Evolutionary conservation across 139 green algal genomes (phyloP), one percentile per base, ranked within the genome.

Genomic region (Bryopsis sp.): DNA sequence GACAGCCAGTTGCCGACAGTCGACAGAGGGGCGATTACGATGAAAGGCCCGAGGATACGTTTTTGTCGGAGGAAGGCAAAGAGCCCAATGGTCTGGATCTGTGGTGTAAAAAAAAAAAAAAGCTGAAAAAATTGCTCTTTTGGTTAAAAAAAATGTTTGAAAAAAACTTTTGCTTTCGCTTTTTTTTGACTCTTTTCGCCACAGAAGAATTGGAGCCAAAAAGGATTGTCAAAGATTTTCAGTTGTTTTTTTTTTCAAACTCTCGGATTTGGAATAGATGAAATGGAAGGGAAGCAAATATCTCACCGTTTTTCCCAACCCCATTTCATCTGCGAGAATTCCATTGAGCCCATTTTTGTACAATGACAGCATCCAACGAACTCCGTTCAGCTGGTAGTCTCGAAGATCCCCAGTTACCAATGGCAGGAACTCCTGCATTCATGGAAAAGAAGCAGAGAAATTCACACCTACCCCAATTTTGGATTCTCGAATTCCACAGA

Each of bases 251-350:
- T n/a, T n/a, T n/a, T n/a, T n/a, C n/a, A n/a, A n/a, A n/a, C n/a
- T n/a, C n/a, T n/a, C n/a, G n/a, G n/a, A n/a, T n/a, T n/a, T n/a
- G n/a, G n/a, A n/a, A n/a, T n/a, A n/a, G n/a, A n/a, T n/a, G n/a
- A n/a, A n/a, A n/a, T n/a, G n/a, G n/a, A n/a, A n/a, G n/a, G n/a
- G n/a, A n/a, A n/a, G n/a, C n/a, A n/a, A n/a, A n/a, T n/a, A n/a
- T n/a, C 79, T 33, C 60, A 96, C 88, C 73, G 92, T 97, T 74
- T 97, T 97, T 47, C 92, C 92, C 6, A 97, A 83, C 22, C 92
- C 92, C 92, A 97, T 97, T 76, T 98, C 88, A 72, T 97, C 91
- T 2, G 90, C 91, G 43, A 97, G 77, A 71, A 97, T 97, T 72
- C 91, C 91, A 60, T 95, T 96, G 48, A 96, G 75, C 34, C 88